phyloP scores from a whole-genome alignment of 805 yeast genomes.

The Cyberlindnera maritima region DNA sequence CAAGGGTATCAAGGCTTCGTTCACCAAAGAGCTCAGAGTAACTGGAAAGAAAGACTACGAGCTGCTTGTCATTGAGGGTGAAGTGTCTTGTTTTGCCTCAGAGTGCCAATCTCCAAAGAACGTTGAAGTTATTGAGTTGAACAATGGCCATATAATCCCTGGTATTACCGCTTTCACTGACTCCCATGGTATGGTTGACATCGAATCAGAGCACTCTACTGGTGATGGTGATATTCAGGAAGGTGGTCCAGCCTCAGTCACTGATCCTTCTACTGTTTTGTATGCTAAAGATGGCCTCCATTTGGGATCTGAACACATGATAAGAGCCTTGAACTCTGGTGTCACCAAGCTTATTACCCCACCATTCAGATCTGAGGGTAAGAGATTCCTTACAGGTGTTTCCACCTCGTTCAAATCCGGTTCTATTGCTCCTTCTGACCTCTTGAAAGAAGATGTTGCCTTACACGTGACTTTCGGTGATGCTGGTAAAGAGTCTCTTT shows the following conservation, averaged over 20 bases:
- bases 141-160: slow-evolving; percentile 3
- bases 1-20: slow-evolving; percentile 7
- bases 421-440: neutral
- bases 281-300: slow-evolving; percentile 9
- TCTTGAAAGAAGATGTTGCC: slow-evolving; percentile 6
- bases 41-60: neutral
- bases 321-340: slow-evolving; percentile 6
- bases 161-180: slow-evolving; percentile 5
- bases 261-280: neutral
- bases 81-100: slow-evolving; percentile 7
- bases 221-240: slow-evolving; percentile 11
- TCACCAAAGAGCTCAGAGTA: neutral
- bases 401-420: slow-evolving; percentile 2
- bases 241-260: neutral
- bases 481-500: slow-evolving; percentile 1
- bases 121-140: neutral
- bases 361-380: slow-evolving; percentile 11
- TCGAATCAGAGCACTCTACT: slow-evolving; percentile 8
- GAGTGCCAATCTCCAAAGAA: slow-evolving; percentile 1
- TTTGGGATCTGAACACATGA: slow-evolving; percentile 7
- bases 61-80: slow-evolving; percentile 3
- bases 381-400: slow-evolving; percentile 8
- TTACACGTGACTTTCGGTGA: slow-evolving; percentile 9
- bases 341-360: slow-evolving; percentile 8
- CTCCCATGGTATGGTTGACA: slow-evolving; percentile 7